Base-by-base conservation (phyloP, 2,329 filamentous ascomycete species). In the Emydomyces testavorans region DNA sequence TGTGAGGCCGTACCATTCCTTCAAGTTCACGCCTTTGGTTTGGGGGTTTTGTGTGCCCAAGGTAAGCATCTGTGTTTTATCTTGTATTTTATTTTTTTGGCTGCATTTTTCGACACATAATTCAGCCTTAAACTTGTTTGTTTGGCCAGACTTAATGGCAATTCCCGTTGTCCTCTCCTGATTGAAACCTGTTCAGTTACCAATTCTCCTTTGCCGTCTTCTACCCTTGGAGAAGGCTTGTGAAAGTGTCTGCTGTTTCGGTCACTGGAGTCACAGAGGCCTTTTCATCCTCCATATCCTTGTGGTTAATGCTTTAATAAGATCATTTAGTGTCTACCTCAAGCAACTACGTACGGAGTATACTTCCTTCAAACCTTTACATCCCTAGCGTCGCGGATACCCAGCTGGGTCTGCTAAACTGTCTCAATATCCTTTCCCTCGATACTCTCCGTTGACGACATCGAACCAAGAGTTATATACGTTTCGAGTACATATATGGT, bases 121-220 rank as follows among this genome's bases (percentile, higher is more conserved):
- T 18, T 41, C 38, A 41, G 38, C 38, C 38, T 24, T 41, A 41
- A 29, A 11, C 24, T 29, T 37, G 35, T 37, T 6, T 41, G 3
- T 20, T 23, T 41, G 23, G 21, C 15, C 15, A n/a, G 10, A 31
- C 29, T n/a, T 10, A 8, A 31, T 11, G 29, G 29, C 29, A 31
- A 31, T 31, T 31, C 8, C 29, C 29, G n/a, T 31, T n/a, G n/a
- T n/a, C n/a, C n/a, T n/a, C 8, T 4, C 20, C n/a, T 39, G 35
- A 11, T 24, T 21, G n/a, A 23, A 15, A 24, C 7, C 20, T 24
- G 11, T 2, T 39, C 18, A 16, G 10, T 42, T 31, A 6, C 24
- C 21, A 16, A 7, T 13, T 39, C 7, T 15, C n/a, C n/a, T 29
- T 41, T 13, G n/a, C 29, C 29, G 29, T 31, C n/a, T 8, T 31